These are phyloP conservation scores for Lactarius psammicola DNA, from an alignment of 768 basidiomycete species.

Conservation along the genomic window DNA sequence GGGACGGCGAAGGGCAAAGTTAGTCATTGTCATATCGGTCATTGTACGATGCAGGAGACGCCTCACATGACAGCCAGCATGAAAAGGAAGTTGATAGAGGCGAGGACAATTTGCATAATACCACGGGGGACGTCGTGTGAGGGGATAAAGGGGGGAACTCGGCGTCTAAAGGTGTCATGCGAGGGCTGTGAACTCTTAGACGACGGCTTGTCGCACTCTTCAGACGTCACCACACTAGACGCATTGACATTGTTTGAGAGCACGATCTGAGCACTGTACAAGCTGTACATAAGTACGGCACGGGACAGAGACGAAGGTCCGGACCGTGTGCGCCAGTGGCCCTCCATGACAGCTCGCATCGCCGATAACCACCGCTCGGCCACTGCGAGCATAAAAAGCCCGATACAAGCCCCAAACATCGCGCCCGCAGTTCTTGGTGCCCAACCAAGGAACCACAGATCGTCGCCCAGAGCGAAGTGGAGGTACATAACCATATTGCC, in stretches of 20 bases:
- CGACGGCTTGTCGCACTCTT: neutral
- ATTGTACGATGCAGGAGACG: neutral
- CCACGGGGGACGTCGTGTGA: slow-evolving; percentile 65
- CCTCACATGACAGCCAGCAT: slow-evolving; percentile 76
- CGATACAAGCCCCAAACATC: slow-evolving; percentile 74
- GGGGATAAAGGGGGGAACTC: slow-evolving; percentile 55
- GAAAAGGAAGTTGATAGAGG: slow-evolving; percentile 56
- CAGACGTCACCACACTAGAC: slow-evolving; percentile 10
- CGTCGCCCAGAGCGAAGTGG: slow-evolving; percentile 65
- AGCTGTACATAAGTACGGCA: neutral
- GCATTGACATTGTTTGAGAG: slow-evolving; percentile 35
- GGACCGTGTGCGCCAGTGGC: slow-evolving; percentile 56
- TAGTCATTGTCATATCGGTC: neutral
- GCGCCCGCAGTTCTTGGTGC: slow-evolving; percentile 61
- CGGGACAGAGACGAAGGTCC: slow-evolving; percentile 20
- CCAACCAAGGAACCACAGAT: slow-evolving; percentile 55
- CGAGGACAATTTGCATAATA: slow-evolving; percentile 53
- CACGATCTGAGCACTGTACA: slow-evolving; percentile 36
- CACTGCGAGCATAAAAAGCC: slow-evolving; percentile 68
- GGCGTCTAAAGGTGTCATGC: slow-evolving; percentile 32
- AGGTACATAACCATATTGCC: slow-evolving; percentile 56
- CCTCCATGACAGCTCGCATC: slow-evolving; percentile 53
- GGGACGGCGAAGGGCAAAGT: slow-evolving; percentile 13
- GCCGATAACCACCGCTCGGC: slow-evolving; percentile 74
- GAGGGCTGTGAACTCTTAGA: slow-evolving; percentile 12